phyloP scores from a whole-genome alignment of 2,329 filamentous ascomycete genomes.

The Fusarium irregulare region DNA sequence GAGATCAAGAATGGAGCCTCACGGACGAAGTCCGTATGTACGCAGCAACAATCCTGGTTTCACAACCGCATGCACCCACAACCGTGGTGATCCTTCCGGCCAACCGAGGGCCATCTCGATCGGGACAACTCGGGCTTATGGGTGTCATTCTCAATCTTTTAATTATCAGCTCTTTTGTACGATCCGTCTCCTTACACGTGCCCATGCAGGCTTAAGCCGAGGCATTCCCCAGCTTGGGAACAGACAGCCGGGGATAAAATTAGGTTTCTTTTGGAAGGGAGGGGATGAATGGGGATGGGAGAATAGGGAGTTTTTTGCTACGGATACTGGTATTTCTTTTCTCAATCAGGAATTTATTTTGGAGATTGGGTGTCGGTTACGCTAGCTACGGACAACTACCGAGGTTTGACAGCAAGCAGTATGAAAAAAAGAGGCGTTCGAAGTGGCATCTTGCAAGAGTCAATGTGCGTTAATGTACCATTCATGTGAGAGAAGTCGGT shows the following conservation, averaged over 20 bases:
- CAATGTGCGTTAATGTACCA: conserved; percentile 27
- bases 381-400: conserved; percentile 40
- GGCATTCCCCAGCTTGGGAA: conserved; percentile 19
- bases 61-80: conserved; percentile 25
- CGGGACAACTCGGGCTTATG: conserved; percentile 42
- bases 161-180: not conserved
- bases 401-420: conserved; percentile 31
- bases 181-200: conserved; percentile 17
- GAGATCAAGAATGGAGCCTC: conserved; percentile 16
- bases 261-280: conserved; percentile 7
- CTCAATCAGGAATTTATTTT: conserved; percentile 25
- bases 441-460: conserved; percentile 28
- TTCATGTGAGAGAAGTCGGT: conserved; percentile 40
- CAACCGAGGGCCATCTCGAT: conserved; percentile 37
- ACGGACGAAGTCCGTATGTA: conserved; percentile 29
- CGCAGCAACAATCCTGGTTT: conserved; percentile 14
- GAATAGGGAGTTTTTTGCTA: conserved; percentile 24
- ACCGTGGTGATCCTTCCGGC: conserved; percentile 39
- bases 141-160: conserved; percentile 12
- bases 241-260: not conserved
- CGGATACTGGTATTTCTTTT: not conserved
- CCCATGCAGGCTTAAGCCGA: conserved; percentile 39
- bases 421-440: conserved; percentile 42
- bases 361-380: conserved; percentile 28
- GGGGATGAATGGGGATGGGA: not conserved